These are phyloP conservation scores for Candida ficus DNA, from an alignment of 805 yeast species.

Conservation along the genomic window DNA sequence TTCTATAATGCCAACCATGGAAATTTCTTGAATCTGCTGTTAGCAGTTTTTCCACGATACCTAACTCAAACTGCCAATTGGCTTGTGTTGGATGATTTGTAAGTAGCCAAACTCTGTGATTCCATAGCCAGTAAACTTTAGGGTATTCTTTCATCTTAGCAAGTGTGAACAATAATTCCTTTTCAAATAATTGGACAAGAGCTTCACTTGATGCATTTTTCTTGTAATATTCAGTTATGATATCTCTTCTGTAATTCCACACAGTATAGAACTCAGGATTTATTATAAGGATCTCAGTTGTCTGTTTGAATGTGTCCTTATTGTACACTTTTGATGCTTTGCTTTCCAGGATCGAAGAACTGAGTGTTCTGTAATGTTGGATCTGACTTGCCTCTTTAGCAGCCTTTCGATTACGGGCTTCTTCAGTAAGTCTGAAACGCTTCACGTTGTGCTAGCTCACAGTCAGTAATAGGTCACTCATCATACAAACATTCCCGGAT, in stretches of 20 bases:
- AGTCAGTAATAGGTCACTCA: too few species aligned
- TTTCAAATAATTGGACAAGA: conserved; percentile 33
- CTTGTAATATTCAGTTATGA: conserved; percentile 30
- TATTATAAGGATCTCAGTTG: conserved; percentile 50
- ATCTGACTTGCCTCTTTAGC: conserved; percentile 60
- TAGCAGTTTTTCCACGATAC: conserved; percentile 62
- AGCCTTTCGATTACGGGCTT: conserved; percentile 46
- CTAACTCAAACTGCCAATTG: conserved; percentile 68
- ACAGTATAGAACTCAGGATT: conserved; percentile 87
- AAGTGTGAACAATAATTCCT: conserved; percentile 61
- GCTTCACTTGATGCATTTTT: conserved; percentile 17
- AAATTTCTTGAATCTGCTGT: conserved; percentile 76
- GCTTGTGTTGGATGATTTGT: conserved; percentile 40
- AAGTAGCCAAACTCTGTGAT: conserved; percentile 82
- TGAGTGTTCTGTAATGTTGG: conserved; percentile 43
- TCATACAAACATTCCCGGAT: too few species aligned
- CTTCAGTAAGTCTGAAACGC: conserved; percentile 50
- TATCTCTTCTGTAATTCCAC: conserved; percentile 88
- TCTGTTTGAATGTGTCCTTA: conserved; percentile 40
- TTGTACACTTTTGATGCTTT: conserved; percentile 29
- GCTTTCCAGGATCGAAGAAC: conserved; percentile 35
- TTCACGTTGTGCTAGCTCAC: conserved; percentile 83
- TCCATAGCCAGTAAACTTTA: conserved; percentile 97
- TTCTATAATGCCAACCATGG: conserved; percentile 94
- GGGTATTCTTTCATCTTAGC: conserved; percentile 61